Percentiles rank a stretch among this genome's conserved stretches.
Evolutionary conservation across 2,329 filamentous ascomycete genomes (phyloP).

Genomic region (Cryphonectria naterciae): DNA sequence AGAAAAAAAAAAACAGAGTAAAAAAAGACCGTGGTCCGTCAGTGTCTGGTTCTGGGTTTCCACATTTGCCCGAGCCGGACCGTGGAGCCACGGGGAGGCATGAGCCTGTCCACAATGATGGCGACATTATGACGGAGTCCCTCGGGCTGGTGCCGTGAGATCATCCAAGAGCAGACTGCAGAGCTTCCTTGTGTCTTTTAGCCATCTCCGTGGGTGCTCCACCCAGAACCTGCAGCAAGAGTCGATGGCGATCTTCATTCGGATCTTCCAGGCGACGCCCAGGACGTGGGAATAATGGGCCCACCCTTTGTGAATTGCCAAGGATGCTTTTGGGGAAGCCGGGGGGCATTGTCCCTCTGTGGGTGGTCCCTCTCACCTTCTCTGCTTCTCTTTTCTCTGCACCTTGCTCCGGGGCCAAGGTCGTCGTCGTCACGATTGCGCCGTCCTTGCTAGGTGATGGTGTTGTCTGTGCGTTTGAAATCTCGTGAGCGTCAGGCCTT

Average conservation of each 20-base stretch:
- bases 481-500: not conserved
- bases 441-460: not conserved
- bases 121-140: slow-evolving; percentile 24
- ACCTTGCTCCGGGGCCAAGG: not conserved
- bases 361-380: not conserved
- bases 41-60: not conserved
- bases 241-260: slow-evolving; percentile 5
- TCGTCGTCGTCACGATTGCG: not conserved
- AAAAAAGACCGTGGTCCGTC: not conserved
- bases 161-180: slow-evolving; percentile 12
- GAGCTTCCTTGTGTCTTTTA: not conserved
- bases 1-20: not conserved
- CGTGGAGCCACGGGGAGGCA: not conserved
- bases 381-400: not conserved
- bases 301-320: not conserved
- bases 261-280: not conserved
- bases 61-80: not conserved
- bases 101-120: slow-evolving; percentile 11
- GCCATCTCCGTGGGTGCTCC: not conserved
- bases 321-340: not conserved
- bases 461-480: not conserved
- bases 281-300: not conserved
- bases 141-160: slow-evolving; percentile 19
- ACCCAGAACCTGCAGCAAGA: slow-evolving; percentile 1
- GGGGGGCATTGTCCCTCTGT: not conserved